These are phyloP conservation scores for Scedosporium aurantiacum DNA, from an alignment of 2,329 filamentous ascomycete species.

Conservation along the genomic window DNA sequence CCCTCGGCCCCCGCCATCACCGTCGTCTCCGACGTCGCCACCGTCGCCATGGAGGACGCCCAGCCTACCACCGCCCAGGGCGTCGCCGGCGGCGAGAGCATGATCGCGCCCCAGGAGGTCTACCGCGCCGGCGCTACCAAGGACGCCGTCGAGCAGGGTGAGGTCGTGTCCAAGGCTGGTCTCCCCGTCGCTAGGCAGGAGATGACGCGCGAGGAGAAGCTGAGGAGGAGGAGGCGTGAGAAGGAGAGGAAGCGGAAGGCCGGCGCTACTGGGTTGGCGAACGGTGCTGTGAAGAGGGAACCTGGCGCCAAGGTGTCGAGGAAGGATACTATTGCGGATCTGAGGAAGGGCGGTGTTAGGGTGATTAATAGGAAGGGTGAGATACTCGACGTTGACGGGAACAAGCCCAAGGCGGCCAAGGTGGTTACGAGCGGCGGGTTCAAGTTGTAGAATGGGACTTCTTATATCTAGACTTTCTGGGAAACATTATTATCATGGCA, in stretches of 20 bases:
- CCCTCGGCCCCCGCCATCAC: constrained; percentile 70
- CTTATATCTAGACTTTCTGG: neutral
- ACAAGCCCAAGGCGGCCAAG: constrained; percentile 49
- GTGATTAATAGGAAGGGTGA: constrained; percentile 86
- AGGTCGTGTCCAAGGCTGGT: constrained; percentile 68
- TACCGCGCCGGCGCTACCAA: constrained; percentile 73
- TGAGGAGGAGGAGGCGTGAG: constrained; percentile 62
- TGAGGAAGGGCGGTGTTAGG: constrained; percentile 81
- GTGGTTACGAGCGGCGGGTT: constrained; percentile 44
- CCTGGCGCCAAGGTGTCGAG: constrained; percentile 19
- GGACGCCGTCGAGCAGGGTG: constrained; percentile 42
- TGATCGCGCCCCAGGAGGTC: constrained; percentile 87
- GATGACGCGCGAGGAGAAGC: constrained; percentile 78
- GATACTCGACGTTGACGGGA: constrained; percentile 72
- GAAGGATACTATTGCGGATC: constrained; percentile 48
- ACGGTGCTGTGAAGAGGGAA: constrained; percentile 11
- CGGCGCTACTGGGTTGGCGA: constrained; percentile 25
- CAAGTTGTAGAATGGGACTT: constrained; percentile 43
- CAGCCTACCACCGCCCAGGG: constrained; percentile 74
- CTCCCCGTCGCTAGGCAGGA: constrained; percentile 72
- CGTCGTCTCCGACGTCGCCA: constrained; percentile 83
- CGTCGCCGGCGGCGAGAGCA: constrained; percentile 55
- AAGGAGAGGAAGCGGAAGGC: constrained; percentile 77
- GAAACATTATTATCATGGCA: no score
- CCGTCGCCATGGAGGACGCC: constrained; percentile 88